Evolutionary conservation across 805 yeast genomes (phyloP).

Genomic region (Suhomyces emberorum): DNA sequence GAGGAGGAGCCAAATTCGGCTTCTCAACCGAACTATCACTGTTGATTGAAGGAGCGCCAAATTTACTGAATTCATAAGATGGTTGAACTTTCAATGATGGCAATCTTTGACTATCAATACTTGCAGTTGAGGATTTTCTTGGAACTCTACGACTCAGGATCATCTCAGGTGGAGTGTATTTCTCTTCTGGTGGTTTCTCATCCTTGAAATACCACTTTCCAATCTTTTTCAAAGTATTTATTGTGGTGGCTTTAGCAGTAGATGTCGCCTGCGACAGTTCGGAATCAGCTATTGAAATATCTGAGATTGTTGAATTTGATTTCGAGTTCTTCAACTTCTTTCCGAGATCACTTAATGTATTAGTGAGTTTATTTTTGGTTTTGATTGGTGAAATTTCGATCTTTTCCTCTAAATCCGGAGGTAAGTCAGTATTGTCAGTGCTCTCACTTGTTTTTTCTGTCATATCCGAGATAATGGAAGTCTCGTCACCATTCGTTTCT

Average conservation of each 20-base stretch:
- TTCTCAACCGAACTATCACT: background rate
- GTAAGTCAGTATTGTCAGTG: background rate
- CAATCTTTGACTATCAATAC: background rate
- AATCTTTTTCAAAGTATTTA: constrained; percentile 50
- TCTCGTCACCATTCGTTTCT: constrained; percentile 15
- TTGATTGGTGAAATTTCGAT: background rate
- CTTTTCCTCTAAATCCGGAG: constrained; percentile 3
- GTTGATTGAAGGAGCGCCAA: background rate
- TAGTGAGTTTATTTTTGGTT: constrained; percentile 13
- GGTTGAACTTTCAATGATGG: background rate
- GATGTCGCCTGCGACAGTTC: background rate
- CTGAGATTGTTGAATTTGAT: background rate
- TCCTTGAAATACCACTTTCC: constrained; percentile 68
- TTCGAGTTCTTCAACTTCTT: constrained; percentile 5
- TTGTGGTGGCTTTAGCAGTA: constrained; percentile 11
- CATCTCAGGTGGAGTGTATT: constrained; percentile 61
- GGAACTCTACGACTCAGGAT: constrained; percentile 52
- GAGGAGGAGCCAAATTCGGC: background rate
- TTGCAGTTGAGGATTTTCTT: constrained; percentile 15
- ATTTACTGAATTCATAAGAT: constrained; percentile 3
- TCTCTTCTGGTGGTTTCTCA: constrained; percentile 20
- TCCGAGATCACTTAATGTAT: constrained; percentile 11
- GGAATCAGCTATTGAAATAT: background rate
- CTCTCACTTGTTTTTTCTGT: background rate
- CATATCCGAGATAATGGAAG: background rate